Evolutionary conservation across 140 eudicot species (phyloP), one percentile per base, ranked within the genome.

Genomic region (Erigeron philadelphicus): DNA sequence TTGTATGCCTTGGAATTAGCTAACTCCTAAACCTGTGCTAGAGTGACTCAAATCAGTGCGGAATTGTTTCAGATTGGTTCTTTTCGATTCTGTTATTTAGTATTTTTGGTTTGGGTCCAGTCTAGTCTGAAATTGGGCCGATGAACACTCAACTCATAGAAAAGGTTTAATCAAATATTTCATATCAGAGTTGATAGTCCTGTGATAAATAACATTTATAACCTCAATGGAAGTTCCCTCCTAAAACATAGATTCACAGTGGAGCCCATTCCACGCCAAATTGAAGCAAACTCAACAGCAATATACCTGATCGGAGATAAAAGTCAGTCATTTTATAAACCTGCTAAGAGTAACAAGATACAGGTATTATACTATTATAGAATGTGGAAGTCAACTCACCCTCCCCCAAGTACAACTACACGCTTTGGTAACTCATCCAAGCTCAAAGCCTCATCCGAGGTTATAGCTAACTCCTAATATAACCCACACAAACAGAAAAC

Each of bases 221-320:
- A 64, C 69, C 69, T 64, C 52, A 93, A 81, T 3, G 96, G 96
- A 76, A 93, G 96, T 73, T 93, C 96, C 84, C 77, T 86, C 66
- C 96, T 86, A 83, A 84, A 93, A 61, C 70, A 85, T 25, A 93
- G 76, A 72, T 93, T 86, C 43, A 93, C 98, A 7, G 88, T 76
- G 31, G 94, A 80, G 1, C 94, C 98, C 96, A 89, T 93, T 70
- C 98, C 98, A 67, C 94, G 93, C 98, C 98, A 93, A 67, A 93
- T 93, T 52, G 96, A 93, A 84, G 98, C 98, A 85, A 93, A 93
- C 79, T 93, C 98, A 76, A 89, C 98, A 75, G 96, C 96, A 78
- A 89, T 86, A 71, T 93, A 93, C 80, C 96, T 92, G 70, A 69
- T 31, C 55, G 31, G 53, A 50, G 7, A 56, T 43, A 78, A 67